These are phyloP conservation scores for Volvox reticuliferus DNA, from an alignment of 139 green algal species.

Conservation along the genomic window DNA sequence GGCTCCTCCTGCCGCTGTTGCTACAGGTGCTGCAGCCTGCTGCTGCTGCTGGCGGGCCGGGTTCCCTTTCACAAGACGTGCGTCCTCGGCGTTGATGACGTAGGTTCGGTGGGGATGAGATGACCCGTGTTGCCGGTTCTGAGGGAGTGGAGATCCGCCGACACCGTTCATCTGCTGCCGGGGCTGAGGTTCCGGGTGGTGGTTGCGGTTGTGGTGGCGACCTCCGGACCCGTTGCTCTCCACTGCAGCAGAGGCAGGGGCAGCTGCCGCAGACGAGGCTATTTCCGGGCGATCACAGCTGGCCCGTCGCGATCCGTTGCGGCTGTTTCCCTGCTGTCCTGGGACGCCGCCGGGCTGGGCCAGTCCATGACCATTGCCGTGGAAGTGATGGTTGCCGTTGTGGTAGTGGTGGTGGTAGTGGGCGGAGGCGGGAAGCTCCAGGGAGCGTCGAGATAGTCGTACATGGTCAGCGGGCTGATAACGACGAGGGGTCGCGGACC, in stretches of 20 bases:
- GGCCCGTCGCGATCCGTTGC: neutral
- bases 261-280: neutral
- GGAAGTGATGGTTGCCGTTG: neutral
- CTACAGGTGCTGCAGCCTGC: neutral
- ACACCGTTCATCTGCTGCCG: neutral
- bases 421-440: neutral
- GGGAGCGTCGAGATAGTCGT: conserved; percentile 11
- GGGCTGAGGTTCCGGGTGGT: neutral
- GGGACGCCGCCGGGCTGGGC: no score
- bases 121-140: neutral
- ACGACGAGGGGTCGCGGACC: conserved; percentile 49
- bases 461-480: conserved; percentile 42
- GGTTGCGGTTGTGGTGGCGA: neutral
- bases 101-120: conserved; percentile 26
- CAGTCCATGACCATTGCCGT: neutral
- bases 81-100: neutral
- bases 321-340: neutral
- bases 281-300: neutral
- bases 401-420: neutral
- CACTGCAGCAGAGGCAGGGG: no score
- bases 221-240: neutral
- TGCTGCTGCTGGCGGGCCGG: neutral
- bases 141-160: neutral
- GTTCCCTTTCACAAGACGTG: neutral
- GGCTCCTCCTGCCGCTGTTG: neutral